phyloP scores from a whole-genome alignment of 306 rosid genomes.

The Abrus pulchellus region DNA sequence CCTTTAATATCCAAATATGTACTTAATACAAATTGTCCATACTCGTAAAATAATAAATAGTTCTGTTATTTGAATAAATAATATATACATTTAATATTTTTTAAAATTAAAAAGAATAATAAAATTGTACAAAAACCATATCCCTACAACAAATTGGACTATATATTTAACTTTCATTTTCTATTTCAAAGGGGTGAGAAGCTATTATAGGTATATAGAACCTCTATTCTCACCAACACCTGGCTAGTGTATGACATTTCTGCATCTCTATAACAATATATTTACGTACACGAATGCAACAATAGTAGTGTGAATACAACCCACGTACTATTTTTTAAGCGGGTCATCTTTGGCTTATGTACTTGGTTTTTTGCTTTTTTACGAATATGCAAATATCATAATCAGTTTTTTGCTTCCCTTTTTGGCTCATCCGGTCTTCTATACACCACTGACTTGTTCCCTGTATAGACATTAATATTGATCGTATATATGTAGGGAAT shows the following conservation, averaged over 20 bases:
- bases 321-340: constrained; percentile 31
- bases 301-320: constrained; percentile 7
- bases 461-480: neutral
- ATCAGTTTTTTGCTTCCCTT: constrained; percentile 2
- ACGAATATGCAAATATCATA: constrained; percentile 25
- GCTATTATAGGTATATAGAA: constrained; percentile 1
- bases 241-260: constrained; percentile 1
- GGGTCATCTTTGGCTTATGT: constrained; percentile 36
- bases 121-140: no score
- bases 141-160: neutral
- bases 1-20: constrained; percentile 12
- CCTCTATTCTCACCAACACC: constrained; percentile 29
- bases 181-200: constrained; percentile 24
- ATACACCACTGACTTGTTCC: neutral
- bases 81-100: no score
- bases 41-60: constrained; percentile 10
- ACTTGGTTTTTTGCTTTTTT: constrained; percentile 30
- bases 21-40: constrained; percentile 30
- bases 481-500: constrained; percentile 1
- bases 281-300: constrained; percentile 12
- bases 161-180: constrained; percentile 30
- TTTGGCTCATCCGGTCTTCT: constrained; percentile 18
- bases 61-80: no score
- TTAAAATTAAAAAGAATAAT: no score
- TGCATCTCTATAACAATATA: neutral